Evolutionary conservation across 108 stramenopile genomes (phyloP), one percentile per base, ranked within the genome.

Genomic region (Skeletonema potamos): DNA sequence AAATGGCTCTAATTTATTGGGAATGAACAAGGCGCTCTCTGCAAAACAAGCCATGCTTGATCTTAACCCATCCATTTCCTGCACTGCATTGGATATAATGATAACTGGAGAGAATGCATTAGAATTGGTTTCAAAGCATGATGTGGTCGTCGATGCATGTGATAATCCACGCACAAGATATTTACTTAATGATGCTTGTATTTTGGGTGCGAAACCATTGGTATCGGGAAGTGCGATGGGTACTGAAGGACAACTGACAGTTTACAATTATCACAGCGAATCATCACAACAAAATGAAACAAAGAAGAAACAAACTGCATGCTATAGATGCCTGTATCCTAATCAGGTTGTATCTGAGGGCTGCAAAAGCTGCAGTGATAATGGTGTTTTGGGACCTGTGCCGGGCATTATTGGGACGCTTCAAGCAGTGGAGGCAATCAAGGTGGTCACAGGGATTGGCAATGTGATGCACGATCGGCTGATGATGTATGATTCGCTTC

Each of bases 101-200:
- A 68, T 95, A 27, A 68, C 78, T 27, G 55, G 51, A 59, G 64
- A 73, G 34, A 95, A 92, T 78, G 90, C 89, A 12, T 46, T 92
- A 39, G 68, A 82, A 18, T 60, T 92, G 28, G 80, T 91, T 8
- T 79, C 79, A 17, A 28, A 66, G 29, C 82, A 88, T 66, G 91
- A 95, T 66, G 76, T 95, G 15, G 85, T 99, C 3, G 82, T 99
- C 3, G 99, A 99, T 73, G 96, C 94, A 7, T 88, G 90, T 26
- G 99, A 99, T 72, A 99, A 98, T 72, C 98, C 96, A n/a, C 77
- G 74, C 46, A 96, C 98, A 6, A 90, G 97, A 54, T 99, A 99
- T 82, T 54, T 97, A 18, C 58, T 99, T 28, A 96, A 96, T 62
- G 99, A 99, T 75, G 99, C 98, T 7, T 98, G 97, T 54, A 89